Evolutionary conservation across 495 filamentous ascomycete genomes (phyloP).

Genomic region (Xylaria acuta): DNA sequence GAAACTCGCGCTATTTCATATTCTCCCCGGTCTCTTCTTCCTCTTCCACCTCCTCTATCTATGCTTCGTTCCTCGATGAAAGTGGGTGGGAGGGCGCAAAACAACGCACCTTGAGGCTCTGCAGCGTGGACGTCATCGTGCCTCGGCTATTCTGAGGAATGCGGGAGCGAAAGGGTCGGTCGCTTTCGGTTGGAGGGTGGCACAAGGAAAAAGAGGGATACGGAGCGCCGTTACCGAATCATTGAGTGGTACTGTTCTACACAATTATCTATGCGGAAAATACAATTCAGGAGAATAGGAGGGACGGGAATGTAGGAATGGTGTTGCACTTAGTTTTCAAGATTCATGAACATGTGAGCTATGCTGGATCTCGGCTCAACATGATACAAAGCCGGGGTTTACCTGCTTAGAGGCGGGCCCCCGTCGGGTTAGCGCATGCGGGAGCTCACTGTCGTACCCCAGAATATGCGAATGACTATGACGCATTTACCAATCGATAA

Average conservation of each 20-base stretch:
- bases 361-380: slow-evolving; percentile 15
- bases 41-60: background rate
- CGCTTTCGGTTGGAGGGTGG: slow-evolving; percentile 18
- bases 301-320: background rate
- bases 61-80: background rate
- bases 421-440: slow-evolving; percentile 7
- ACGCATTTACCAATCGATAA: slow-evolving; percentile 13
- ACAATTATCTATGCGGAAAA: background rate
- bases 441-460: slow-evolving; percentile 12
- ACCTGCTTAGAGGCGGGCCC: no score
- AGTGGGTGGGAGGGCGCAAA: background rate
- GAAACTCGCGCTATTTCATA: background rate
- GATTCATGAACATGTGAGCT: slow-evolving; percentile 18
- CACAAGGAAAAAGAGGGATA: background rate
- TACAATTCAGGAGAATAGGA: background rate
- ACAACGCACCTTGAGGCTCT: slow-evolving; percentile 26
- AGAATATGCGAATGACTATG: slow-evolving; percentile 18
- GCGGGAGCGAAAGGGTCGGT: background rate
- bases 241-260: background rate
- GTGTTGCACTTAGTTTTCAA: slow-evolving; percentile 1
- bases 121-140: slow-evolving; percentile 28
- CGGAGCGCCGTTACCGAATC: slow-evolving; percentile 8
- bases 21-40: background rate
- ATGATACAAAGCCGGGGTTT: background rate
- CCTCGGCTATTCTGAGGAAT: slow-evolving; percentile 27